Evolutionary conservation across 495 filamentous ascomycete genomes (phyloP).

Genomic region (Penicillium flavigenum): DNA sequence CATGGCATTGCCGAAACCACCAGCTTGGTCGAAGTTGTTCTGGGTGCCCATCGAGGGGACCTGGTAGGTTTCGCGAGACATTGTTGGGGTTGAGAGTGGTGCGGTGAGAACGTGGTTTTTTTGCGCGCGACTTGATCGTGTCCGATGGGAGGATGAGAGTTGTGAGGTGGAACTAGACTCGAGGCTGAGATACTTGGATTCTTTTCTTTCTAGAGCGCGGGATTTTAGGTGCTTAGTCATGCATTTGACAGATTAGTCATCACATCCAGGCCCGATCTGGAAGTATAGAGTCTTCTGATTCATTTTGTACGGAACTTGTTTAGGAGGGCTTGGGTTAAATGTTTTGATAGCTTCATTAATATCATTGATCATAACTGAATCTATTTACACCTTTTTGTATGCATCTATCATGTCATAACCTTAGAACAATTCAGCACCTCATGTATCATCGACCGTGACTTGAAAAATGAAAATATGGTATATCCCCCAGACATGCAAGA

Average conservation of each 20-base stretch:
- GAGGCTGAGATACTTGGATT: background rate
- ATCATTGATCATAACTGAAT: background rate
- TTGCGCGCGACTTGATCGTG: background rate
- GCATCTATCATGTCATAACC: background rate
- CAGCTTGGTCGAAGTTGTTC: constrained; percentile 41
- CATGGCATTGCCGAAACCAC: constrained; percentile 25
- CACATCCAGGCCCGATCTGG: background rate
- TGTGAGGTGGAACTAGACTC: background rate
- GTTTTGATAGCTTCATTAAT: background rate
- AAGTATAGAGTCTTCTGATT: background rate
- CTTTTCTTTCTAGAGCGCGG: constrained; percentile 16
- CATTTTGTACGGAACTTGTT: background rate
- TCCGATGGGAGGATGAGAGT: background rate
- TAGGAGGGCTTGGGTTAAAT: background rate
- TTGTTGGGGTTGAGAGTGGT: constrained; percentile 18
- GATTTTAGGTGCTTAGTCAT: constrained; percentile 12
- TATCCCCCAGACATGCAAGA: constrained; percentile 21
- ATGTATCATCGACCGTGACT: constrained; percentile 5
- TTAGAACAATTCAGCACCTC: background rate
- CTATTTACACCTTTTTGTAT: background rate
- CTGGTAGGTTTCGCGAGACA: constrained; percentile 54
- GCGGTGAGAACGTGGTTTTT: background rate
- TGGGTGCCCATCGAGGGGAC: constrained; percentile 42
- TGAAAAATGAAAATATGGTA: constrained; percentile 18
- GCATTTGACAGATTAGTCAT: constrained; percentile 1